Conservation (phyloP, 2,329 filamentous ascomycete species). For the Neofusicoccum sp. region DNA sequence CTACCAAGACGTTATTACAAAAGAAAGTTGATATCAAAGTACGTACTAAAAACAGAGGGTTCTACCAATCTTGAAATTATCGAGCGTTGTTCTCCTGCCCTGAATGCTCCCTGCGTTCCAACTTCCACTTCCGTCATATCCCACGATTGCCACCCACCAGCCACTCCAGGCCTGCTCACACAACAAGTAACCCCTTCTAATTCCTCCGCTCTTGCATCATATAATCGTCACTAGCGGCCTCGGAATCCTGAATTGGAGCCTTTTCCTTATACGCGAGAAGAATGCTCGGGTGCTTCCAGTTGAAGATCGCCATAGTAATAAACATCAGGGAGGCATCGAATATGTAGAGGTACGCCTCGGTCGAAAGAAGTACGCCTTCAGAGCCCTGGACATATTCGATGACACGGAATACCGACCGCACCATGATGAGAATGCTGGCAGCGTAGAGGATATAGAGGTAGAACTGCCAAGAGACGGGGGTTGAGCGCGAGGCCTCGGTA, state of each 20-base stretch:
- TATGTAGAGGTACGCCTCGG: slow-evolving; percentile 49
- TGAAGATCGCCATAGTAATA: slow-evolving; percentile 42
- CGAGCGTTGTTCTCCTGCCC: no score
- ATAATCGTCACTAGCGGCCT: not conserved
- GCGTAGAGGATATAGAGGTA: slow-evolving; percentile 45
- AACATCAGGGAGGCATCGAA: slow-evolving; percentile 50
- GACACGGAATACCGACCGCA: slow-evolving; percentile 50
- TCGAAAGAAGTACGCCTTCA: slow-evolving; percentile 43
- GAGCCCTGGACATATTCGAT: slow-evolving; percentile 49
- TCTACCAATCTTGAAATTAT: no score
- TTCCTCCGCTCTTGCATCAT: slow-evolving; percentile 2
- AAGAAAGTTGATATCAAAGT: no score
- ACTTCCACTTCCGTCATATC: no score
- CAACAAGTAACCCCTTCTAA: not conserved
- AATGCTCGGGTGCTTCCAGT: slow-evolving; percentile 37
- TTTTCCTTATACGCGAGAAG: slow-evolving; percentile 3
- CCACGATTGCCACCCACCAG: no score
- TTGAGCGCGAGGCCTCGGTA: slow-evolving; percentile 6
- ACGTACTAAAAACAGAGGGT: no score
- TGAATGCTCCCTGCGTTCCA: no score
- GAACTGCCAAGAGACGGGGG: slow-evolving; percentile 24
- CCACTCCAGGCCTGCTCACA: no score
- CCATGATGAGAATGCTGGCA: slow-evolving; percentile 47
- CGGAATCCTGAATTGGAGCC: not conserved
- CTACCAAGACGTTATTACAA: no score